Conservation (phyloP, 768 basidiomycete species). For the Phlegmacium glaucopus region DNA sequence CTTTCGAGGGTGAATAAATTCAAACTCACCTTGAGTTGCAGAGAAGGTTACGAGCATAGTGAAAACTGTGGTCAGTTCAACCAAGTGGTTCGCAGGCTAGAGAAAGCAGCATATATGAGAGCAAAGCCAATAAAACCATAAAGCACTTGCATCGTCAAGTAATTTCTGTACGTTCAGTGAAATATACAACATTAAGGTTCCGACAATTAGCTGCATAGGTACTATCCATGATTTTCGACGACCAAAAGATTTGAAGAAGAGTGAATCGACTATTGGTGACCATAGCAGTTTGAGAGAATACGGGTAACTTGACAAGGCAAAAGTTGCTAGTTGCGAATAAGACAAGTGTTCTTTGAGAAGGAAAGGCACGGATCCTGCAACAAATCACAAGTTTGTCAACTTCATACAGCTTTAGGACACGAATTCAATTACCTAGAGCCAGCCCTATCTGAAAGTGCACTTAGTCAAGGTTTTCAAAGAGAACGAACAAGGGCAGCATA, state of each 20-base stretch:
- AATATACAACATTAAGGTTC: conserved; percentile 76
- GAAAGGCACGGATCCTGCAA: conserved; percentile 89
- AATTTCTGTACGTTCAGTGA: conserved; percentile 71
- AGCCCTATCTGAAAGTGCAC: conserved; percentile 62
- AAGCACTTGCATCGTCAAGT: conserved; percentile 63
- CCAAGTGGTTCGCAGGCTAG: conserved; percentile 80
- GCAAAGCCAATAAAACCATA: conserved; percentile 2
- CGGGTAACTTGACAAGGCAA: conserved; percentile 89
- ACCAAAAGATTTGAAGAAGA: conserved; percentile 79
- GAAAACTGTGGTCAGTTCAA: conserved; percentile 78
- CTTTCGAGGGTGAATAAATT: neutral
- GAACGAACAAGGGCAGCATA: conserved; percentile 36
- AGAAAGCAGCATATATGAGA: conserved; percentile 7
- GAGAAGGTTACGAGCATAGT: conserved; percentile 91
- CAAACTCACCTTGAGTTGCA: conserved; percentile 83
- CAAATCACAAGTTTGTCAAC: conserved; percentile 6
- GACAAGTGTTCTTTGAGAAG: conserved; percentile 92
- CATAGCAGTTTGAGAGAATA: conserved; percentile 97
- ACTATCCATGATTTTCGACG: conserved; percentile 99
- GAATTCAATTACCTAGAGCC: conserved; percentile 60
- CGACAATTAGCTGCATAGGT: conserved; percentile 92
- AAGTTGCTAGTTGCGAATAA: conserved; percentile 94
- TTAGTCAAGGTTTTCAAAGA: conserved; percentile 4
- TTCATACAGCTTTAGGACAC: neutral
- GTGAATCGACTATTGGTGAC: conserved; percentile 96